These are phyloP conservation scores for Scleroderma citrinum DNA, from an alignment of 768 basidiomycete species.

Conservation along the genomic window DNA sequence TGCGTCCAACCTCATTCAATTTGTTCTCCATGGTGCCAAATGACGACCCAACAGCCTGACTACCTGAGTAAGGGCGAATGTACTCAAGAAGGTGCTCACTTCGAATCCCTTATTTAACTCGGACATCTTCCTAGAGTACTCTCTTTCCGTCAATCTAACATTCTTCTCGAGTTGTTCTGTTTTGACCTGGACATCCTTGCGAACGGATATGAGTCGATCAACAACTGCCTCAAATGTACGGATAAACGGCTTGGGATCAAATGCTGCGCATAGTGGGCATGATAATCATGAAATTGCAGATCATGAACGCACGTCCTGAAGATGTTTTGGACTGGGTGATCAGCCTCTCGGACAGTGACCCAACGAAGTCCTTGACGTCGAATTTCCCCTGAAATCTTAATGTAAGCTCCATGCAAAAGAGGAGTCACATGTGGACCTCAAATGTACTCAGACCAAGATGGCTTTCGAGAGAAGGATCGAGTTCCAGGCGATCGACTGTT, in stretches of 20 bases:
- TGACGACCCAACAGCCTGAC: constrained; percentile 78
- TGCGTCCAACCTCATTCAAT: constrained; percentile 90
- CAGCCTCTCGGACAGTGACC: constrained; percentile 78
- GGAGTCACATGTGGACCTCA: constrained; percentile 35
- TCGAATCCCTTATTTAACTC: constrained; percentile 93
- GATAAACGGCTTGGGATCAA: constrained; percentile 91
- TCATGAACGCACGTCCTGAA: constrained; percentile 65
- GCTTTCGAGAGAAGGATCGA: constrained; percentile 50
- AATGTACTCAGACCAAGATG: constrained; percentile 50
- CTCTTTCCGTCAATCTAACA: constrained; percentile 81
- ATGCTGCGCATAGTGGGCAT: constrained; percentile 49
- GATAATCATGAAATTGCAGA: background rate
- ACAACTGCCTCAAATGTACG: constrained; percentile 87
- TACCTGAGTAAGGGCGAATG: constrained; percentile 1
- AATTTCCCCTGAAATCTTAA: constrained; percentile 64
- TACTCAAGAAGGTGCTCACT: constrained; percentile 39
- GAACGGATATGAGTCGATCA: constrained; percentile 78
- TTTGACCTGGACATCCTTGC: constrained; percentile 85
- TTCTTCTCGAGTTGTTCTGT: constrained; percentile 92
- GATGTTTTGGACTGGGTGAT: constrained; percentile 80
- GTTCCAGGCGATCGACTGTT: constrained; percentile 19
- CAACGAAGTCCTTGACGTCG: constrained; percentile 86
- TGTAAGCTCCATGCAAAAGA: constrained; percentile 5
- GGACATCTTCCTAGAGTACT: constrained; percentile 91
- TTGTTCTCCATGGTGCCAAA: constrained; percentile 86